Conservation (phyloP, 352 stramenopile species). For the Phytophthora ohioensis region DNA sequence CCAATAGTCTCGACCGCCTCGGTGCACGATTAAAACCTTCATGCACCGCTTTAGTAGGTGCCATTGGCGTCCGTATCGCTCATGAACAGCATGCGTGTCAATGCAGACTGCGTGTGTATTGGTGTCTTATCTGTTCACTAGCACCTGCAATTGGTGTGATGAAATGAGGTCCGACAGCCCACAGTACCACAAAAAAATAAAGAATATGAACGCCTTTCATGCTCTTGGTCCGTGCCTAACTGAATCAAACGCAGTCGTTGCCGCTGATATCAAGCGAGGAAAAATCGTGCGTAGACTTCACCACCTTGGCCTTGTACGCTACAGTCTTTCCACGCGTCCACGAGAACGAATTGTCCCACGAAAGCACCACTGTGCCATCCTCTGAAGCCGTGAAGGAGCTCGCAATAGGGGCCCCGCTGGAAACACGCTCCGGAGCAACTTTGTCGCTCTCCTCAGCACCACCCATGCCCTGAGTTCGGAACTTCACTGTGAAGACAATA, state of each 20-base stretch:
- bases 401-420: slow-evolving; percentile 46
- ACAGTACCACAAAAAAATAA: background rate
- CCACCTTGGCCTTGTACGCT: slow-evolving; percentile 82
- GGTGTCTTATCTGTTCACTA: background rate
- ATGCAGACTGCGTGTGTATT: background rate
- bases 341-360: slow-evolving; percentile 79
- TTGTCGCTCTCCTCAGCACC: slow-evolving; percentile 72
- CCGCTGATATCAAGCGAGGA: slow-evolving; percentile 78
- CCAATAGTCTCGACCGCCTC: slow-evolving; percentile 64
- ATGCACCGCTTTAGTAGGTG: slow-evolving; percentile 75
- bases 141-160: background rate
- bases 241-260: slow-evolving; percentile 67
- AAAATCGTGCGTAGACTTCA: slow-evolving; percentile 82
- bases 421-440: slow-evolving; percentile 49
- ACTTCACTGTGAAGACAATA: slow-evolving; percentile 76
- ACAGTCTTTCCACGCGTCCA: slow-evolving; percentile 76
- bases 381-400: slow-evolving; percentile 71
- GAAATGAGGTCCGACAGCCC: background rate
- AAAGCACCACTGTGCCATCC: slow-evolving; percentile 75
- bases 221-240: no score
- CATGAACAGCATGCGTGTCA: slow-evolving; percentile 66
- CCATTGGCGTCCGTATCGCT: slow-evolving; percentile 73
- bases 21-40: slow-evolving; percentile 71
- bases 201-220: slow-evolving; percentile 10
- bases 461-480: slow-evolving; percentile 75